A percentile compares a stretch with the other conserved stretches of the same genome.
These are phyloP conservation scores for Chlamydomonas eustigma DNA, from an alignment of 139 green algal species.

Conservation along the genomic window DNA sequence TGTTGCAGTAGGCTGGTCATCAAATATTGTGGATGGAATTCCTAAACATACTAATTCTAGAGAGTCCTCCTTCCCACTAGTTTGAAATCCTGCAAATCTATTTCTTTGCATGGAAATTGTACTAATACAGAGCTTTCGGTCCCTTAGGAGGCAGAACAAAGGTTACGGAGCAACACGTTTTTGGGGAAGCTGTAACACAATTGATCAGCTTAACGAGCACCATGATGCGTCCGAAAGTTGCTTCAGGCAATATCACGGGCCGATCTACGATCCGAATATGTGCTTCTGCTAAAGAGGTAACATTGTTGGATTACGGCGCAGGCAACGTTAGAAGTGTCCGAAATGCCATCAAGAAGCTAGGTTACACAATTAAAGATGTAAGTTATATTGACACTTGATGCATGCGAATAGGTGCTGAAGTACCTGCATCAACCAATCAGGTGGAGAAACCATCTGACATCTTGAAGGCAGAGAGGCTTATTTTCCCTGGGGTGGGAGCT, in stretches of 20 bases:
- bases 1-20: neutral
- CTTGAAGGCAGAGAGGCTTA: constrained; percentile 62
- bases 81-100: neutral
- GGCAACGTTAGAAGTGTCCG: constrained; percentile 95
- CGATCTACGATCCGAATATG: neutral
- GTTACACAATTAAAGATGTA: constrained; percentile 89
- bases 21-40: neutral
- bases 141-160: too few species aligned
- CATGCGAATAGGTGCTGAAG: neutral
- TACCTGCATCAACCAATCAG: too few species aligned
- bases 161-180: too few species aligned
- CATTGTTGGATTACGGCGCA: constrained; percentile 96
- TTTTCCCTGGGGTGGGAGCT: constrained; percentile 96
- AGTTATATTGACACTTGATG: constrained; percentile 17
- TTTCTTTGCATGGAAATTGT: too few species aligned
- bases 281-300: constrained; percentile 79
- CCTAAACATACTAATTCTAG: constrained; percentile 2
- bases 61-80: neutral
- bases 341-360: constrained; percentile 91
- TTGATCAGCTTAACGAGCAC: too few species aligned
- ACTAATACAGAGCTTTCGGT: too few species aligned
- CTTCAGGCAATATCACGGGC: neutral
- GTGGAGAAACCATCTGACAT: constrained; percentile 72
- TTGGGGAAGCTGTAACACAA: too few species aligned
- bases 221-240: neutral